Base-by-base conservation (phyloP, 208 protist genomes). In the Trichomonas gallinae region DNA sequence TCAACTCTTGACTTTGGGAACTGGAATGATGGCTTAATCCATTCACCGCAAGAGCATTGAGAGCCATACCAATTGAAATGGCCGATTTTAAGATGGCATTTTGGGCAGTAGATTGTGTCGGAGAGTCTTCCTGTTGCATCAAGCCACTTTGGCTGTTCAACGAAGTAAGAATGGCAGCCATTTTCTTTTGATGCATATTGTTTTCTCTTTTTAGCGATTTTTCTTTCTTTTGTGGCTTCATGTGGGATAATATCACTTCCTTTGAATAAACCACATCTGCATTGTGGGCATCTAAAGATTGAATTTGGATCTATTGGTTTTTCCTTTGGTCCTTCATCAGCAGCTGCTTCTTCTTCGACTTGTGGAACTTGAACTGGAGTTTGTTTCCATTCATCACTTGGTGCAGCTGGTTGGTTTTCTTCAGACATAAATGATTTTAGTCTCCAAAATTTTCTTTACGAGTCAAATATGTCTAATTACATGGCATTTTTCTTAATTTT, bases 11-110 rank as follows among this genome's bases (percentile, higher is more conserved):
- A 89, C 34, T 26, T 89, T 31, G 40, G 40, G 38, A 89, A 46
- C 40, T 89, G 83, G 38, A 89, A 89, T 10, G 83, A 89, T 89
- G 83, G 83, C 38, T 89, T 89, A 31, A 89, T 46, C 83, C 83
- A 89, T 46, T 89, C 83, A 8, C 83, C 83, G 40, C 83, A 89
- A 44, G 83, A 46, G 40, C 83, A 89, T 89, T 89, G 83, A 44
- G 83, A 89, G 83, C 83, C 83, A 44, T n/a, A 13, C 83, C 83
- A 89, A 26, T 34, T 44, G 31, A 89, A 89, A 31, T 46, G 83
- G 4, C 83, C 83, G 4, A 89, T 15, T 89, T 89, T 89, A 31
- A 44, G 21, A 0, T 46, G 6, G 15, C 83, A 89, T 40, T 89
- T 89, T 13, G 83, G 83, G 23, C 83, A 89, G 31, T 89, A 46